Evolutionary conservation across 768 basidiomycete genomes (phyloP), one percentile per base, ranked within the genome.

Genomic region (Saitozyma sp.): DNA sequence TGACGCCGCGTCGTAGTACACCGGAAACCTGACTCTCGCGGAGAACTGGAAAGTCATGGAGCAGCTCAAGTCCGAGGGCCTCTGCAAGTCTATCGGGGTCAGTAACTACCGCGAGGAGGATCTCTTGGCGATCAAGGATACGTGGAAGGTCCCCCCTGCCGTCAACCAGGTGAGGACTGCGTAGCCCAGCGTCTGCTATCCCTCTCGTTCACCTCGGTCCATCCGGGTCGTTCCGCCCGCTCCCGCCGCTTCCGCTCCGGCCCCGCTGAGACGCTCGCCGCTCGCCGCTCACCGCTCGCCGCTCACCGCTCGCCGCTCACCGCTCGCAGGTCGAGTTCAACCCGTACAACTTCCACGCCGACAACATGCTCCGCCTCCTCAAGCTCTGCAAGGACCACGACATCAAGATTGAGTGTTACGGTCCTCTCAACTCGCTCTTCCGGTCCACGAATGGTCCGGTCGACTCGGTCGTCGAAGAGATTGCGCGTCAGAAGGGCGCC

Each of bases 11-110:
- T 13, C 54, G 17, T 39, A 55, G 54, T 55, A 39, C 54, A 39
- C 54, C 3, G 29, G 29, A 29, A 39, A 55, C n/a, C 20, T 55
- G 16, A 48, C 41, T 11, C 48, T 88, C 56, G 80, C 80, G 59
- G 82, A 84, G 29, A 73, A 84, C 55, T 89, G 88, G 88, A 82
- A 81, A 52, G 84, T 80, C 6, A 84, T 89, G 84, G 87, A 88
- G 69, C 83, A 83, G 46, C 78, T 85, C 43, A 81, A 85, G 68
- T 70, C 61, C 40, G 83, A 81, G 60, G 85, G 85, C 3, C 69
- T 82, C 39, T 75, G 81, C 43, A 78, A 74, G 58, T 74, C 73
- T 13, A 81, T 83, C 63, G 82, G 82, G 2, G 78, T 83, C 1
- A 77, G 74, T 38, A 83, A 82, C 70, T 82, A 75, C 59, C 68